Base-by-base conservation (phyloP, 176 grass and related monocot species). In the Aegilops speltoides region DNA sequence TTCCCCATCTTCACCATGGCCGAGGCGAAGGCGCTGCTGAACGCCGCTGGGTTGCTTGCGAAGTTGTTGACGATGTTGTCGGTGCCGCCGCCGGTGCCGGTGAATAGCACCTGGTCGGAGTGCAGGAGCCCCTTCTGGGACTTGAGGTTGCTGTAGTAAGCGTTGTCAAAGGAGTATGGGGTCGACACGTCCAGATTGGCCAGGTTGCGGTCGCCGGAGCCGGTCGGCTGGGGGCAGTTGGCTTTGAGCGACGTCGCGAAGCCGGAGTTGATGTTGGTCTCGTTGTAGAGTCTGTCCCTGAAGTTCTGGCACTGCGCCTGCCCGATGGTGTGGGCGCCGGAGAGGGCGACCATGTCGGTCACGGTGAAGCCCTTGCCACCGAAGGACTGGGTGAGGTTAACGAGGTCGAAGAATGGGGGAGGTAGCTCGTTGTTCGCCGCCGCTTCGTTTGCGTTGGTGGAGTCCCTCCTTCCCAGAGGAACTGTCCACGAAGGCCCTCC, bases 311-410 rank as follows among this genome's bases (percentile, higher is more conserved):
- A 96, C 73, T 89, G 90, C 28, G 91, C 87, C 67, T 91, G 79
- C 14, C 91, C 94, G 67, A 96, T 91, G 16, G 94, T 96, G 91
- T 93, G 91, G 7, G 82, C 91, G 6, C 94, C 94, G 12, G 91
- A 96, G 89, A 96, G 94, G 10, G 91, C 68, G 15, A 88, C 91
- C 85, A 96, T 96, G 36, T 96, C 87, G 15, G 82, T 90, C 1
- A 70, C 22, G 57, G n/a, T 76, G 65, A 95, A 70, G 6, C 86
- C 86, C 81, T 95, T 95, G 32, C 28, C 13, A 41, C 11, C 64
- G 85, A 93, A 95, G n/a, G 79, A 14, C 0, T 1, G 1, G 23
- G 79, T 87, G 70, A 95, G 91, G 2, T 79, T 2, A 4, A 3
- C 2, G 32, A 95, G 87, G 79, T 82, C 73, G 64, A 78, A 82